Evolutionary conservation across 371 early-diverging fungal genomes (phyloP), one percentile per base, ranked within the genome.

Genomic region (Polyrhizophydium stewartii): DNA sequence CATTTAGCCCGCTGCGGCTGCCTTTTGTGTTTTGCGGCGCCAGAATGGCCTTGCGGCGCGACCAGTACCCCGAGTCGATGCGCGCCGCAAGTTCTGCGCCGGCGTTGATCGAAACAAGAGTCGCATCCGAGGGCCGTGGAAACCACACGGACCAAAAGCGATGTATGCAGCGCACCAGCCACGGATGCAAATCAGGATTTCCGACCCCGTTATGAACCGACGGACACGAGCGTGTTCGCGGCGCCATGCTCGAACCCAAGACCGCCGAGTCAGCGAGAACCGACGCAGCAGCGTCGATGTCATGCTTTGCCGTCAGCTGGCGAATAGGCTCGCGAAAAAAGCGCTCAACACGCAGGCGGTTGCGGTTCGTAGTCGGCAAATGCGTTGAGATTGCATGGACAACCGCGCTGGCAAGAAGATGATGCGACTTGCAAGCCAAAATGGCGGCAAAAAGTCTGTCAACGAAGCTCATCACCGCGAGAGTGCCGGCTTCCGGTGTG

Each of bases 91-190:
- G 58, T 12, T 64, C 62, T 27, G 69, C 45, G 30, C 37, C 37
- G 22, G 49, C 52, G 1, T 31, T 50, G 25, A 69, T 57, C n/a
- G 35, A 51, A 40, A 58, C 41, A 24, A 66, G 47, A 19, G 58
- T 25, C 13, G 52, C 40, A 57, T 75, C 70, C 16, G 37, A 32
- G 3, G 70, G 62, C 38, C 58, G 55, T n/a, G 70, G 64, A 58
- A 62, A 76, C 76, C 78, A 76, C 12, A 62, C 65, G 28, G 64
- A 46, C 68, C 66, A 72, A 56, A 74, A 78, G 12, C 35, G 43
- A 46, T 56, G 64, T 24, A 74, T 3, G 25, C 22, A 7, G 7
- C 49, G 3, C 7, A 47, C 25, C 49, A 47, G 16, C 22, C 3
- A 16, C 10, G 49, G 49, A 28, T 47, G 49, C 28, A 47, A 16